These are phyloP conservation scores for Auriscalpium microsporum DNA, from an alignment of 768 basidiomycete genomes.

Conservation along the genomic window DNA sequence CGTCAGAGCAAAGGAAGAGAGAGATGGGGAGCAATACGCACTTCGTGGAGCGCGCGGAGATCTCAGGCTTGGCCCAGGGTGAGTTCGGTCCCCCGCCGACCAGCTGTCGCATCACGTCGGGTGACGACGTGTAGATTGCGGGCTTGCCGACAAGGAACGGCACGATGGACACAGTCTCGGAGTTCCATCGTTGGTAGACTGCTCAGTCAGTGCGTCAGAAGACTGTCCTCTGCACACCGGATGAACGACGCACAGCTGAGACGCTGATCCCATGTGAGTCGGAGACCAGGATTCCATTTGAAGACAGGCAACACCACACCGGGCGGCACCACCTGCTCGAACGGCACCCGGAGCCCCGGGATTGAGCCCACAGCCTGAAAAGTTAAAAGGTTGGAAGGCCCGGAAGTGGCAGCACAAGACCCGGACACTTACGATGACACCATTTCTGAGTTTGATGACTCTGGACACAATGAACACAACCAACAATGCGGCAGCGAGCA, in stretches of 20 bases:
- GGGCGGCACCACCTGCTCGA: not conserved
- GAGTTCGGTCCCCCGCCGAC: not conserved
- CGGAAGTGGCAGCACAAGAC: not conserved
- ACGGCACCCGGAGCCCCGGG: not conserved
- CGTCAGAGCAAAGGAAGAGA: not conserved
- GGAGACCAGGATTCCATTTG: not conserved
- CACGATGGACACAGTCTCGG: slow-evolving; percentile 34
- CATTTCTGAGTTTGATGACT: not conserved
- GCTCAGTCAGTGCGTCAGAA: not conserved
- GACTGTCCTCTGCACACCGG: not conserved
- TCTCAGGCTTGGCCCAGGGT: not conserved
- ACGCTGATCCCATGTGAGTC: not conserved
- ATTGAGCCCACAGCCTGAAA: not conserved
- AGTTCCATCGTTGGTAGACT: slow-evolving; percentile 29
- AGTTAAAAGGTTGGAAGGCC: not conserved
- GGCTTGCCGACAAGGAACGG: slow-evolving; percentile 31
- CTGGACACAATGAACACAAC: not conserved
- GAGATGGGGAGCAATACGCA: not conserved
- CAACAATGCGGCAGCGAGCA: no score
- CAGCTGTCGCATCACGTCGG: not conserved
- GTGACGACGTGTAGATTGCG: slow-evolving; percentile 28
- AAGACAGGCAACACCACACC: not conserved
- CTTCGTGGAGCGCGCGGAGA: not conserved
- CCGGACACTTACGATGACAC: not conserved
- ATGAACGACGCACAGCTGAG: not conserved